These are phyloP conservation scores for Fusarium concolor DNA, from an alignment of 2,329 filamentous ascomycete genomes.

Conservation along the genomic window DNA sequence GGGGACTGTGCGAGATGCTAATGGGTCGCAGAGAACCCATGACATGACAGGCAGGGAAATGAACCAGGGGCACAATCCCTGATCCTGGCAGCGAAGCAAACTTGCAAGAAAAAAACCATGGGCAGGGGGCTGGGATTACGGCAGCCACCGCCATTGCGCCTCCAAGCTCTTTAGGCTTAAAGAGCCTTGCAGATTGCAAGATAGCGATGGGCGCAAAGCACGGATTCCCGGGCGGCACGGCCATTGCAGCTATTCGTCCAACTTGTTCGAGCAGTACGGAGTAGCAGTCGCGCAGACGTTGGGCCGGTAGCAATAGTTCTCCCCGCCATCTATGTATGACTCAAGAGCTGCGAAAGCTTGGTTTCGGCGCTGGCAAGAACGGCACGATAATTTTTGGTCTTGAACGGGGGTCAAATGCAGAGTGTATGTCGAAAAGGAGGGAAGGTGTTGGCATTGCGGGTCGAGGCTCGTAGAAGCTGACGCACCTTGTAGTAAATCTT, in stretches of 20 bases:
- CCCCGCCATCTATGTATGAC: constrained; percentile 11
- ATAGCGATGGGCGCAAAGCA: constrained; percentile 39
- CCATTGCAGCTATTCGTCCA: constrained; percentile 17
- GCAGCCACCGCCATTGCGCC: constrained; percentile 41
- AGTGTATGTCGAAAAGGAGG: constrained; percentile 21
- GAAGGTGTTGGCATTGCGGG: constrained; percentile 11
- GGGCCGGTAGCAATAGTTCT: not conserved
- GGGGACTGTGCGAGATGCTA: constrained; percentile 34
- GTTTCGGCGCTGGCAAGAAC: constrained; percentile 9
- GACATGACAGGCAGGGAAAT: constrained; percentile 42
- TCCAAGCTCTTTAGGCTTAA: constrained; percentile 41
- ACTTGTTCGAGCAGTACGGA: constrained; percentile 22
- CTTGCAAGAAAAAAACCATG: constrained; percentile 32
- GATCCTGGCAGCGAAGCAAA: constrained; percentile 31
- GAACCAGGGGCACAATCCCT: constrained; percentile 28
- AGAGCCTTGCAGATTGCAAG: constrained; percentile 37
- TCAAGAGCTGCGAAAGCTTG: constrained; percentile 9
- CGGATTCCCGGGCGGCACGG: constrained; percentile 34
- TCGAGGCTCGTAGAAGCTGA: constrained; percentile 40
- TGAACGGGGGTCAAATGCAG: constrained; percentile 15
- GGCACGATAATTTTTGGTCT: not conserved
- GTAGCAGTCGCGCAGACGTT: constrained; percentile 27
- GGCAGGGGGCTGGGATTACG: constrained; percentile 35
- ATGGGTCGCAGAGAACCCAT: constrained; percentile 42
- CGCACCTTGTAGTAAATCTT: constrained; percentile 96